These are phyloP conservation scores for Typha latifolia DNA, from an alignment of 176 grass and related monocot genomes.

Conservation along the genomic window DNA sequence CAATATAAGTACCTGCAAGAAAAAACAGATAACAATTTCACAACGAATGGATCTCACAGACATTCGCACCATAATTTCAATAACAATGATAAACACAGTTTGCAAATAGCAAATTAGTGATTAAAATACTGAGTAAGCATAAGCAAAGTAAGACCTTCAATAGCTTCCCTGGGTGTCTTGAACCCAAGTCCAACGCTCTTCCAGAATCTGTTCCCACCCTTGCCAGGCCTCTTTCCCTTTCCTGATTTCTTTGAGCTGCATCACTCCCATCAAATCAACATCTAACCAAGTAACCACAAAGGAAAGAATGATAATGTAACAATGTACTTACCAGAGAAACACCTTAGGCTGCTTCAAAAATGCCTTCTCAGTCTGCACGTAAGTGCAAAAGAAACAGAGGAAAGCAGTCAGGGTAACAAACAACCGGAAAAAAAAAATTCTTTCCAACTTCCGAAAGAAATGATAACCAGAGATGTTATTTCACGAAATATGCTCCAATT, in stretches of 20 bases:
- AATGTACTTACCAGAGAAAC: slow-evolving; percentile 7
- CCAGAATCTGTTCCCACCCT: slow-evolving; percentile 11
- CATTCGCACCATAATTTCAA: neutral
- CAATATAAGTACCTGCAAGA: slow-evolving; percentile 11
- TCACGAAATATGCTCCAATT: neutral
- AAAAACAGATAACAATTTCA: neutral
- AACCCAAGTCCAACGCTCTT: slow-evolving; percentile 10
- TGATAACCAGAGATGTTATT: too few species aligned
- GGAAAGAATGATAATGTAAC: neutral
- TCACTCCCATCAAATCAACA: neutral
- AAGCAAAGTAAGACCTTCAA: slow-evolving; percentile 2
- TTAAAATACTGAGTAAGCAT: neutral
- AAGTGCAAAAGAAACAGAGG: neutral
- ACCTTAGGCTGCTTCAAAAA: slow-evolving; percentile 11
- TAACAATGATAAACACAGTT: too few species aligned
- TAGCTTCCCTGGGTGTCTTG: slow-evolving; percentile 6
- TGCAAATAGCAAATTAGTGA: too few species aligned
- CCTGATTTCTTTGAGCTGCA: slow-evolving; percentile 6
- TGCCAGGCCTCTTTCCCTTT: slow-evolving; percentile 15
- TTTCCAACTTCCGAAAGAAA: neutral
- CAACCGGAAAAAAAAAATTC: neutral
- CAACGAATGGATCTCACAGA: neutral
- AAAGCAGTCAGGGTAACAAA: neutral
- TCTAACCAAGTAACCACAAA: neutral
- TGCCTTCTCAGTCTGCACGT: slow-evolving; percentile 4